Evolutionary conservation across 495 filamentous ascomycete species (phyloP).

Genomic region (Talaromyces liani): DNA sequence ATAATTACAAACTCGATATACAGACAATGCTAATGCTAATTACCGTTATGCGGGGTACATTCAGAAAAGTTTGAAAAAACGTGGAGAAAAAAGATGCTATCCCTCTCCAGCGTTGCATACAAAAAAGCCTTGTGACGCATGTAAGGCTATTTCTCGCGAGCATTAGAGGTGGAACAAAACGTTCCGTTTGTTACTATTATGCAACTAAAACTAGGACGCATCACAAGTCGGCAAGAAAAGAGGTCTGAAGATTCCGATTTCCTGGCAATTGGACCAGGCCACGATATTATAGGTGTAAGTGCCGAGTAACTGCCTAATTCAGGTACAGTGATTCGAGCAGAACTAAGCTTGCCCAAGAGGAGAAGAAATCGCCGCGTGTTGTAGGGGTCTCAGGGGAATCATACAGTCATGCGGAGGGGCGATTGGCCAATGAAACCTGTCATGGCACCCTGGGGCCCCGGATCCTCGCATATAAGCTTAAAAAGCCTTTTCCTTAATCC

Average conservation of each 20-base stretch:
- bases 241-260: not conserved
- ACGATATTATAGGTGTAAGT: not conserved
- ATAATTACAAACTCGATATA: not conserved
- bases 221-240: not conserved
- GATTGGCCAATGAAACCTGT: not conserved
- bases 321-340: not conserved
- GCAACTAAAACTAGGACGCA: not conserved
- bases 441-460: not conserved
- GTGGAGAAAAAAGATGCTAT: not conserved
- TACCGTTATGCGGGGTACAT: not conserved
- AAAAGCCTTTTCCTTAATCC: not conserved
- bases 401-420: not conserved
- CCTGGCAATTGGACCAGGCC: not conserved
- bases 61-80: not conserved
- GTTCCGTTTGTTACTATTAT: not conserved
- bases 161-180: not conserved
- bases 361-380: not conserved
- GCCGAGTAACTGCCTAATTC: not conserved
- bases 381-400: not conserved
- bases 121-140: not conserved
- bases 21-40: not conserved
- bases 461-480: not conserved
- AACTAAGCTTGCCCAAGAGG: not conserved
- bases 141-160: not conserved
- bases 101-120: not conserved